Conservation (phyloP, 306 rosid genomes). For the Potentilla sterilis region DNA sequence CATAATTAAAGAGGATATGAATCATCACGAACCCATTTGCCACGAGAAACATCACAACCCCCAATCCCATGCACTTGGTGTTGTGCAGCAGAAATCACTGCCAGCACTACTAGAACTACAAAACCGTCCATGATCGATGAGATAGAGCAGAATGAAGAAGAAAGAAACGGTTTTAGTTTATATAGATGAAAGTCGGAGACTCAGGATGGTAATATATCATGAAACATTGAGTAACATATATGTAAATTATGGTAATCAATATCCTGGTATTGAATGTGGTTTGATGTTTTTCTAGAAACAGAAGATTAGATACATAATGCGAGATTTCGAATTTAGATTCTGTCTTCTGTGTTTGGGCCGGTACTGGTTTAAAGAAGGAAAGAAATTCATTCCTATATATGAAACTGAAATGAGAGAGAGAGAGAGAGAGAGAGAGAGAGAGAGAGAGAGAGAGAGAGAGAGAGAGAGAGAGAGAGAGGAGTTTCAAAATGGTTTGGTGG, state of each 20-base stretch:
- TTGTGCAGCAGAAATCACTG: slow-evolving; percentile 15
- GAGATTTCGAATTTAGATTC: not conserved
- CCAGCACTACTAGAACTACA: slow-evolving; percentile 7
- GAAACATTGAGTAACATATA: not conserved
- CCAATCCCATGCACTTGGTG: slow-evolving; percentile 19
- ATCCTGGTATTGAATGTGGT: not conserved
- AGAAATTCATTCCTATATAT: not conserved
- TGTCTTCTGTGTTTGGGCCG: not conserved
- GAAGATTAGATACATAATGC: not conserved
- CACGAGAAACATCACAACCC: slow-evolving; percentile 51
- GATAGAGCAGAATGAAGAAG: slow-evolving; percentile 7
- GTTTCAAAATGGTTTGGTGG: not conserved
- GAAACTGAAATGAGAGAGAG: no score
- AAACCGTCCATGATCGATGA: slow-evolving; percentile 29
- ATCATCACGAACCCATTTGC: slow-evolving; percentile 58
- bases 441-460: not conserved
- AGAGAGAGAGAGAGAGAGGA: not conserved
- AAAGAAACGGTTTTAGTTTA: not conserved
- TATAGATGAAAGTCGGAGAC: not conserved
- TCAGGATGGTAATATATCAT: not conserved
- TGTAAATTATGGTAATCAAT: not conserved
- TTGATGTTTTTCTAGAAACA: not conserved
- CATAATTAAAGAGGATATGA: slow-evolving; percentile 66
- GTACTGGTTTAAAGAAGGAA: not conserved
- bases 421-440: no score